Evolutionary conservation across 257 asterid species (phyloP).

Genomic region (Agastache rugosa): DNA sequence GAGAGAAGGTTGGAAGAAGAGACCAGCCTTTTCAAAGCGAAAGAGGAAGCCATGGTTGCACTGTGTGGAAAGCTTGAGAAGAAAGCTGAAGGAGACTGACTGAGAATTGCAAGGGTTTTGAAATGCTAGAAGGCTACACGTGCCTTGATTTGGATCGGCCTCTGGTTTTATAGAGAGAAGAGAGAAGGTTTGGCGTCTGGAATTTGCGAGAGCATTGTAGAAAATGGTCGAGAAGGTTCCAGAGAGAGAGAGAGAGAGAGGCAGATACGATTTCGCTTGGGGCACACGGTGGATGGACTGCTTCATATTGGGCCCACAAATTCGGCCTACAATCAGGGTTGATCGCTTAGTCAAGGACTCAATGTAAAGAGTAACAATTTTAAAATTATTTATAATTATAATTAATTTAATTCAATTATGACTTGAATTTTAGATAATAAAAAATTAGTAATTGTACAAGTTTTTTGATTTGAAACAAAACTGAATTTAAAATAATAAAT

Average conservation of each 20-base stretch:
- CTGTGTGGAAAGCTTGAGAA: neutral
- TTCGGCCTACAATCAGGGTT: neutral
- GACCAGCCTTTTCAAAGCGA: constrained; percentile 44
- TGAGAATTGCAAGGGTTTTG: neutral
- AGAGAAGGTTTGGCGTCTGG: neutral
- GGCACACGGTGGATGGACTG: neutral
- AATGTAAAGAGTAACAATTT: too few species aligned
- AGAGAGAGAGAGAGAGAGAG: neutral
- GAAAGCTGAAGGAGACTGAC: neutral
- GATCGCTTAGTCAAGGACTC: too few species aligned
- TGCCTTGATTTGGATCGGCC: neutral
- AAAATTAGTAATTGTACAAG: too few species aligned
- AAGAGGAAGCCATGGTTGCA: constrained; percentile 48
- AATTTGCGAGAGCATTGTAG: neutral
- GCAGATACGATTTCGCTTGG: neutral
- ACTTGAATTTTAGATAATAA: too few species aligned
- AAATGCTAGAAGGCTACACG: neutral
- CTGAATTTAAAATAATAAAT: too few species aligned
- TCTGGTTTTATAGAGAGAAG: neutral
- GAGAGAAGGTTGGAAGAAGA: constrained; percentile 41
- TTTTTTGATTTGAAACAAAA: too few species aligned
- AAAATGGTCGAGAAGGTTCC: neutral
- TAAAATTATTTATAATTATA: too few species aligned
- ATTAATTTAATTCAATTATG: too few species aligned
- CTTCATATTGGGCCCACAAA: neutral